Base-by-base conservation (phyloP, 257 asterid species). In the Sherardia arvensis region DNA sequence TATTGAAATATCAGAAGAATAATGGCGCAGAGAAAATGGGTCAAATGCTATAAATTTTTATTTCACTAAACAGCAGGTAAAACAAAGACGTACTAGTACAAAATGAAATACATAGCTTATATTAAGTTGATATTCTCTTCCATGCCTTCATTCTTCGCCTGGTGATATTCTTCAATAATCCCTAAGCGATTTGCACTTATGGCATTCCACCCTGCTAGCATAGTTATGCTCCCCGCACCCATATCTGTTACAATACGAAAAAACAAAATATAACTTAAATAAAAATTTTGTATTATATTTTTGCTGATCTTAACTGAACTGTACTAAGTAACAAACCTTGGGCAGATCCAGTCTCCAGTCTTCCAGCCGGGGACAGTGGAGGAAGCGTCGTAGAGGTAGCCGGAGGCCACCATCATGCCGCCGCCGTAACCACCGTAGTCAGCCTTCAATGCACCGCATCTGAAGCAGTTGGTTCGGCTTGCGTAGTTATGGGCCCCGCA, bases 401-500 rank as follows among this genome's bases (percentile, higher is more conserved):
- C 82, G 15, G 79, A 73, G 0, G 92, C 26, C 2, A 82, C 79
- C 20, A 74, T 69, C 68, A 82, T 56, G 49, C 78, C 92, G n/a
- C 76, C 76, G 0, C 77, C 84, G 8, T 75, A 71, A 0, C 88
- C 95, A 36, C 73, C 69, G 33, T 75, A 84, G 22, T 87, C 91
- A 28, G 34, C 18, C 75, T 81, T 81, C 3, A 66, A 47, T 1
- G 90, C 75, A 25, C 87, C 73, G 48, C 98, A 86, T 30, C 82
- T 64, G 27, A 78, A 88, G 84, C 98, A 91, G 73, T 68, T 75
- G 2, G 85, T 69, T 32, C 96, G 70, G 83, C 96, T 88, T 0
- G 98, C 98, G 32, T 88, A 91, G 77, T 91, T 91, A 60, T 91
- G 95, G 5, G 87, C 82, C 9, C 94, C 86, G n/a, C 96, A 91